Conservation (phyloP, 2,329 filamentous ascomycete species). For the Penicillium polonicum region DNA sequence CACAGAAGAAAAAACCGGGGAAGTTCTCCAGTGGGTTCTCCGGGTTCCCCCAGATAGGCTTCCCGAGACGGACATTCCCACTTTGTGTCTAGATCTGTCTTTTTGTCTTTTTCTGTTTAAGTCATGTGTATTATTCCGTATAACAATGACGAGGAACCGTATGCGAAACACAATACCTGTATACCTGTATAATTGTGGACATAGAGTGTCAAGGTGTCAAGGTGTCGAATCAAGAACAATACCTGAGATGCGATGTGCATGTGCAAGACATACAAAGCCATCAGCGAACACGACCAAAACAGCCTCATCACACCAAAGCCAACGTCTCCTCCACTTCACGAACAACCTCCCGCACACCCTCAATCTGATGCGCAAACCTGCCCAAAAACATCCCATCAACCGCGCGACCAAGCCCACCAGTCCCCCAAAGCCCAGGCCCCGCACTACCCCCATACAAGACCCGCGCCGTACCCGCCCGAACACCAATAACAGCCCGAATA, state of each 20-base stretch:
- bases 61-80: conserved; percentile 13
- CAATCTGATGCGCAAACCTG: conserved; percentile 74
- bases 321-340: conserved; percentile 61
- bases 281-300: not conserved
- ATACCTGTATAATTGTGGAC: not conserved
- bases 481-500: conserved; percentile 56
- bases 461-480: conserved; percentile 59
- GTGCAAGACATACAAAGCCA: not conserved
- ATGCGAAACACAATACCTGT: conserved; percentile 20
- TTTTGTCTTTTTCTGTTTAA: not conserved
- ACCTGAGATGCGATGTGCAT: not conserved
- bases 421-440: conserved; percentile 69
- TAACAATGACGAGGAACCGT: conserved; percentile 24
- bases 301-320: conserved; percentile 3
- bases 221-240: not conserved
- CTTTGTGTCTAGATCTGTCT: conserved; percentile 13
- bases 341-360: conserved; percentile 69
- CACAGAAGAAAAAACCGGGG: not conserved
- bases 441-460: conserved; percentile 83
- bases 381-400: conserved; percentile 81
- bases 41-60: conserved; percentile 27
- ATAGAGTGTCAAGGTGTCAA: not conserved
- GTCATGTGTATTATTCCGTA: conserved; percentile 15
- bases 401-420: conserved; percentile 57
- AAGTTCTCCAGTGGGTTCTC: conserved; percentile 1